Evolutionary conservation across 257 asterid species (phyloP).

Genomic region (Cynanchum wilfordii): DNA sequence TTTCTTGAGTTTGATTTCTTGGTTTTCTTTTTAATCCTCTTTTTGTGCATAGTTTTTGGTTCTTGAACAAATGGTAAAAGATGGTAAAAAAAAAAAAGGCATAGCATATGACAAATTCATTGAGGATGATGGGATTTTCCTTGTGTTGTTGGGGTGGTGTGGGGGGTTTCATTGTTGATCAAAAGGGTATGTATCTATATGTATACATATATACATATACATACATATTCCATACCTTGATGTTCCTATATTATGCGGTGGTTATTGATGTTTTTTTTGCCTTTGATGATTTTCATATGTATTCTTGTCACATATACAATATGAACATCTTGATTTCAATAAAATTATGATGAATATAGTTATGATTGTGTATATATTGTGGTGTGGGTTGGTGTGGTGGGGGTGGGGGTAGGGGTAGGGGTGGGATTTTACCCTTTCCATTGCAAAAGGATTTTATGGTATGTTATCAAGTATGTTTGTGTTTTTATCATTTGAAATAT

Average conservation of each 20-base stretch:
- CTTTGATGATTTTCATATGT: constrained; percentile 19
- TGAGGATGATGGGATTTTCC: constrained; percentile 21
- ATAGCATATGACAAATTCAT: constrained; percentile 16
- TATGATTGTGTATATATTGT: neutral
- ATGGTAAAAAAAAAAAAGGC: constrained; percentile 8
- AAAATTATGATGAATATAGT: constrained; percentile 4
- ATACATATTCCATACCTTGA: constrained; percentile 24
- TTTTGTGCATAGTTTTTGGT: constrained; percentile 38
- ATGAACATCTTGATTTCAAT: constrained; percentile 16
- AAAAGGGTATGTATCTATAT: constrained; percentile 22
- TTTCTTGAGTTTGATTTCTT: constrained; percentile 9
- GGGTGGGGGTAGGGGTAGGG: neutral
- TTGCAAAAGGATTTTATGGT: neutral
- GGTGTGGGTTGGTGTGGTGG: constrained; percentile 4
- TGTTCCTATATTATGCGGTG: constrained; percentile 4
- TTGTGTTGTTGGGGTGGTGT: constrained; percentile 4
- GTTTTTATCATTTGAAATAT: constrained; percentile 2
- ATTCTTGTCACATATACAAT: constrained; percentile 6
- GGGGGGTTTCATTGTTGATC: constrained; percentile 15
- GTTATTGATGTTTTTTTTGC: constrained; percentile 17
- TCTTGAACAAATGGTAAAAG: neutral
- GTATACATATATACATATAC: no score
- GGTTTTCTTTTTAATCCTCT: constrained; percentile 14
- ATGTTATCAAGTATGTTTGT: constrained; percentile 17
- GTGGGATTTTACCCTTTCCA: constrained; percentile 14